Conservation (phyloP, 1,284 basidiomycete species). For the Cryptococcus hybrid region DNA sequence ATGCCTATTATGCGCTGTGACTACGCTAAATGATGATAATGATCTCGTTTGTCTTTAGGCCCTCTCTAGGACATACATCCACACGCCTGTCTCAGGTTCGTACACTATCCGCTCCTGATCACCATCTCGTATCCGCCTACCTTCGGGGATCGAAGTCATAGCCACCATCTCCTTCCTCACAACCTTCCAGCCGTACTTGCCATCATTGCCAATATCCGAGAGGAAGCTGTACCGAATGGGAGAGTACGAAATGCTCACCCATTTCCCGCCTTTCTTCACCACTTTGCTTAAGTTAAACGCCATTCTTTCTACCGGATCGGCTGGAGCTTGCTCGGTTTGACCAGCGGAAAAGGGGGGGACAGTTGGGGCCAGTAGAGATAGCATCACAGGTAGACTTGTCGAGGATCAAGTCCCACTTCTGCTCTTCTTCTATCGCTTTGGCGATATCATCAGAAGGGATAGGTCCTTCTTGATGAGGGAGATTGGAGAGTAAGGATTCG, state of each 20-base stretch:
- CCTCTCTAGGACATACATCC: slow-evolving; percentile 17
- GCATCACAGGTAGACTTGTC: slow-evolving; percentile 48
- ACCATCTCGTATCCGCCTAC: slow-evolving; percentile 4
- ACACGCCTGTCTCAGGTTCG: slow-evolving; percentile 23
- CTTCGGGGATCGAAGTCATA: slow-evolving; percentile 14
- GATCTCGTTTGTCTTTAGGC: background rate
- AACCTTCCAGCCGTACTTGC: slow-evolving; percentile 8
- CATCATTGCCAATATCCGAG: background rate
- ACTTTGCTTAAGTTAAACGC: slow-evolving; percentile 25
- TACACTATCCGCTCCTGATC: slow-evolving; percentile 14
- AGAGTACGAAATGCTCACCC: slow-evolving; percentile 42
- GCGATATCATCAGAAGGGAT: background rate
- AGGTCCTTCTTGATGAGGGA: background rate
- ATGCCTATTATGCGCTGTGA: too few species aligned
- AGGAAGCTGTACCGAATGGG: slow-evolving; percentile 29
- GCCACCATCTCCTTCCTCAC: slow-evolving; percentile 11
- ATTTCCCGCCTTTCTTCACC: slow-evolving; percentile 19
- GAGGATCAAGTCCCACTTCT: slow-evolving; percentile 33
- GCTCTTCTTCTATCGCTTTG: background rate
- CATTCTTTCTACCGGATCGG: slow-evolving; percentile 26
- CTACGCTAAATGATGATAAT: background rate
- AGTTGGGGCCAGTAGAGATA: slow-evolving; percentile 35
- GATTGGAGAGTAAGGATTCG: slow-evolving; percentile 2
- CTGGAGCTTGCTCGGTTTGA: background rate
- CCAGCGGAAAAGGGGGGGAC: background rate